Base-by-base conservation (phyloP, 176 grass and related monocot species). In the Ensete glaucum region DNA sequence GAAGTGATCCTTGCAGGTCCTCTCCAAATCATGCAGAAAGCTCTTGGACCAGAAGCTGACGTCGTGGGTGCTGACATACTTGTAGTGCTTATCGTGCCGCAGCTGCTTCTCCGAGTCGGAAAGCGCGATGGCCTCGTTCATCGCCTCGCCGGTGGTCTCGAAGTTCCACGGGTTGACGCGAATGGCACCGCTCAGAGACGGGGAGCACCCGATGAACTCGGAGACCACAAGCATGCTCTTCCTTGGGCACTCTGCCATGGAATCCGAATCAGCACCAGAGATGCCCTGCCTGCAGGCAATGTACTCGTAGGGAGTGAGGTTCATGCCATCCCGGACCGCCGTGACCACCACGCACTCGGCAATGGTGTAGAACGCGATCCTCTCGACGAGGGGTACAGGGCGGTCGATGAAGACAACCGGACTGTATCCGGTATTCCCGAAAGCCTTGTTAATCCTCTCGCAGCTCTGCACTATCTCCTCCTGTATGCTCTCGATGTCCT, bases 141-240 rank as follows among this genome's bases (percentile, higher is more conserved):
- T 84, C 1, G 88, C 96, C 82, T 99, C 96, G 0, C 82, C 96
- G 0, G 88, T 91, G 19, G 91, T 73, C 74, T 99, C 91, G 53
- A 91, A 79, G 62, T 99, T 99, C 96, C 96, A 99, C 11, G 95
- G 95, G 69, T 99, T 99, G 53, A 91, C 69, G 12, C 95, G 84
- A 67, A 99, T 99, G 13, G 95, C 95, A 71, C 95, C 95, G 22
- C 95, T 94, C 69, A 99, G 62, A 12, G 95, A 99, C 0, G 95
- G 95, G 60, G 95, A 99, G 50, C 95, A 99, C 11, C 95, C 95
- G 64, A 99, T 99, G 79, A 99, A 99, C 73, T 99, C 95, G 17
- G 95, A 99, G 13, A 99, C 73, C 11, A 99, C 95, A 26, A 99
- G 76, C 95, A 99, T 94, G 78, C 95, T 99, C 83, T 86, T 90